Evolutionary conservation across 306 rosid genomes (phyloP), one percentile per base, ranked within the genome.

Genomic region (Ziziphus jujuba): DNA sequence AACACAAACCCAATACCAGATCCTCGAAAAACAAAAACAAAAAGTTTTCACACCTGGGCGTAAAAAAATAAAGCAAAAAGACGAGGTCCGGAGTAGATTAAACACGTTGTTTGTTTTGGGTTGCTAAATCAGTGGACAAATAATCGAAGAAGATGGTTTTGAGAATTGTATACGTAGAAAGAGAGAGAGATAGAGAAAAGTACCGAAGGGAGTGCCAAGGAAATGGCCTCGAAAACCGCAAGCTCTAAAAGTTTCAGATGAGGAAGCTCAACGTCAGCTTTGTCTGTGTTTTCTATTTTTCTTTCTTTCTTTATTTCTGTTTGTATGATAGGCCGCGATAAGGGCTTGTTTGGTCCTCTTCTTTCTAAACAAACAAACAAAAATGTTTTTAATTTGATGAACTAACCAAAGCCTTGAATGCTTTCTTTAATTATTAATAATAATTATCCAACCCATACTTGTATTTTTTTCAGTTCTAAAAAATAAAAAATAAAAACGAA

Each of bases 281-380:
- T 72, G 59, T 72, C 84, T n/a, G 15, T 23, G 67, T n/a, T 15
- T 17, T 67, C 20, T 67, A 20, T 35, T 71, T 68, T 34, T 71
- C 33, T 24, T 31, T 62, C 5, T 24, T 35, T 23, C n/a, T n/a
- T n/a, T n/a, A n/a, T n/a, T n/a, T 33, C 12, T 7, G n/a, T 44
- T 2, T 13, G 59, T 16, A 20, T 59, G 80, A 56, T 80, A 68
- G 81, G 61, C 71, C 59, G 24, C 71, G 95, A 90, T 79, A 82
- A 79, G 77, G 87, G 82, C 77, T 73, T 79, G 83, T 84, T 85
- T 85, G 97, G 90, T 78, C 79, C 87, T 85, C 89, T 69, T 52
- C 0, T 78, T 55, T 65, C 61, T 75, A 5, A 17, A 79, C 79
- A 73, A 75, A 64, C 86, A 81, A 79, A 77, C 43, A 48, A 48